These are phyloP conservation scores for Kockovaella imperatae DNA, from an alignment of 768 basidiomycete genomes.

Conservation along the genomic window DNA sequence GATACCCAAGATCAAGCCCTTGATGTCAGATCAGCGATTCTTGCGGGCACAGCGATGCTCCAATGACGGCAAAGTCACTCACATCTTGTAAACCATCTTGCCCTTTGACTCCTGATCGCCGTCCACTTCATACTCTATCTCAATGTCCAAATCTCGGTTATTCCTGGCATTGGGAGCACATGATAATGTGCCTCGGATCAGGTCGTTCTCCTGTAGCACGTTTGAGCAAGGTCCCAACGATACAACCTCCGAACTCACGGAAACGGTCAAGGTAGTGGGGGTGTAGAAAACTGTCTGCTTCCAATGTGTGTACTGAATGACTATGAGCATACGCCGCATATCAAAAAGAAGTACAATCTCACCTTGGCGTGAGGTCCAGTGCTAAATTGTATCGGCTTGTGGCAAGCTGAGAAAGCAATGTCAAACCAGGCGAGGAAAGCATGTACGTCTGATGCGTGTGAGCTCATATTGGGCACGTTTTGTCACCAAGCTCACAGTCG, in stretches of 20 bases:
- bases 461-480: neutral
- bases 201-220: slow-evolving; percentile 55
- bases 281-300: slow-evolving; percentile 95
- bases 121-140: slow-evolving; percentile 60
- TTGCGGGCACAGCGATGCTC: neutral
- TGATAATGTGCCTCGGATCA: slow-evolving; percentile 60
- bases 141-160: slow-evolving; percentile 90
- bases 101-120: slow-evolving; percentile 36
- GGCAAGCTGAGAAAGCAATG: slow-evolving; percentile 86
- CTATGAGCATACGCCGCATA: slow-evolving; percentile 4
- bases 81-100: slow-evolving; percentile 47
- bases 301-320: slow-evolving; percentile 46
- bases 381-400: slow-evolving; percentile 91
- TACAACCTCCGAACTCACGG: slow-evolving; percentile 38
- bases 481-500: slow-evolving; percentile 62
- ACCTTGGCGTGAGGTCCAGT: slow-evolving; percentile 96
- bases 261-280: slow-evolving; percentile 47
- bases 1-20: neutral
- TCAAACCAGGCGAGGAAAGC: slow-evolving; percentile 99
- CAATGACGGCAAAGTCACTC: slow-evolving; percentile 10
- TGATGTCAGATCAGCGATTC: slow-evolving; percentile 27
- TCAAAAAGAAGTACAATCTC: slow-evolving; percentile 37
- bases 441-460: slow-evolving; percentile 62
- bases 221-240: slow-evolving; percentile 5
- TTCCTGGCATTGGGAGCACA: slow-evolving; percentile 88